These are phyloP conservation scores for Martensiomyces pterosporus DNA, from an alignment of 192 early-diverging fungal species.

Conservation along the genomic window DNA sequence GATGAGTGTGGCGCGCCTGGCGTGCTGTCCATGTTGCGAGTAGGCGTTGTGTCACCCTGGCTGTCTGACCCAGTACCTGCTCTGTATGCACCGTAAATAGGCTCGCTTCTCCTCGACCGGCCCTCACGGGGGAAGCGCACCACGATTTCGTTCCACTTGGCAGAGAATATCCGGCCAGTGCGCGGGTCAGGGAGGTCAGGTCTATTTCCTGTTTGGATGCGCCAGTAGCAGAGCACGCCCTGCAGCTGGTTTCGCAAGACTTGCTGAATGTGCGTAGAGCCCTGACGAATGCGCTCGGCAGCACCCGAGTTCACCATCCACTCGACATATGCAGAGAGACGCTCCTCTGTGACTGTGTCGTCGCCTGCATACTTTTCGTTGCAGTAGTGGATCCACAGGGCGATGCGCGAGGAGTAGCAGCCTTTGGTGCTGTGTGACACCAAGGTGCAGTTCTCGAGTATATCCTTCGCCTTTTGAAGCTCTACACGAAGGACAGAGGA, in stretches of 20 bases:
- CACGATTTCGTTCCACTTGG: constrained; percentile 38
- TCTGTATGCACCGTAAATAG: constrained; percentile 28
- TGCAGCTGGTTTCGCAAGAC: constrained; percentile 50
- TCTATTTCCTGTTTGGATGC: constrained; percentile 30
- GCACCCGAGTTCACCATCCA: constrained; percentile 48
- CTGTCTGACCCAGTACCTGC: background rate
- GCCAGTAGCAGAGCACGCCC: constrained; percentile 49
- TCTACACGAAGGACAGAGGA: too few species aligned
- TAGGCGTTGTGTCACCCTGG: too few species aligned
- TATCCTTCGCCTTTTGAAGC: constrained; percentile 38
- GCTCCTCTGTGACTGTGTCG: constrained; percentile 25
- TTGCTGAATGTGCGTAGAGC: constrained; percentile 40
- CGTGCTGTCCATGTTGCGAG: too few species aligned
- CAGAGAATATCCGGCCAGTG: constrained; percentile 15
- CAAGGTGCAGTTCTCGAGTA: constrained; percentile 33
- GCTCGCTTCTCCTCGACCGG: constrained; percentile 36
- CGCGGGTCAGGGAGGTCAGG: constrained; percentile 29
- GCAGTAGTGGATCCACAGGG: constrained; percentile 48
- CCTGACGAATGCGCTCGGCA: constrained; percentile 48
- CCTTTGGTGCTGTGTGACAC: constrained; percentile 45
- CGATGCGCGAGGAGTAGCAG: constrained; percentile 49
- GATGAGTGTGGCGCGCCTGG: too few species aligned
- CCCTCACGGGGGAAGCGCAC: constrained; percentile 37
- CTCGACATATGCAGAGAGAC: constrained; percentile 42
- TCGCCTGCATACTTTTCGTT: constrained; percentile 22